phyloP scores from a whole-genome alignment of 176 grass and related monocot genomes.

The Eragrostis nindensis region DNA sequence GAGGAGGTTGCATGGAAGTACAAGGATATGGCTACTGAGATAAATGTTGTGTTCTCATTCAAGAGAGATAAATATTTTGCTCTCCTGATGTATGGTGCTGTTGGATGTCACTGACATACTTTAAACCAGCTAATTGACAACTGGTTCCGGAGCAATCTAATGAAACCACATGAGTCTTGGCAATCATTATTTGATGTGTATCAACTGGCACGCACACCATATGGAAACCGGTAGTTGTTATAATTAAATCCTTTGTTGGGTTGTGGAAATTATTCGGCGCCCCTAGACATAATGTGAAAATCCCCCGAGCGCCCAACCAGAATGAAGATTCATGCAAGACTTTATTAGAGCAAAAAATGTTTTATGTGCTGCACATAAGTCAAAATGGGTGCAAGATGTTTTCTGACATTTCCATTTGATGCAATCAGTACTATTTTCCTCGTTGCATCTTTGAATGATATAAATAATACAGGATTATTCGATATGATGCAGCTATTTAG shows the following conservation, averaged over 20 bases:
- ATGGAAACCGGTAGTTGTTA: neutral
- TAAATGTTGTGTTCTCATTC: neutral
- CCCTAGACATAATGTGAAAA: neutral
- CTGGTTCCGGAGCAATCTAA: neutral
- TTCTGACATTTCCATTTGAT: slow-evolving; percentile 10
- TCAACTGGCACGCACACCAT: neutral
- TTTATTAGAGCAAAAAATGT: neutral
- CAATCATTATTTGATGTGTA: neutral
- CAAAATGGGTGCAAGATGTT: neutral
- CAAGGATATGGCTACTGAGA: neutral
- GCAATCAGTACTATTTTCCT: neutral
- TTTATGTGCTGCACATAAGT: neutral
- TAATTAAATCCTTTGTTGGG: neutral
- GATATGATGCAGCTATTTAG: slow-evolving; percentile 72
- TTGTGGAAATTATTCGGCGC: neutral
- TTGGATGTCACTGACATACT: neutral
- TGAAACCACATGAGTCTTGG: neutral
- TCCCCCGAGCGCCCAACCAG: neutral
- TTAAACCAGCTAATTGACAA: neutral
- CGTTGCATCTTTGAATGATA: slow-evolving; percentile 11
- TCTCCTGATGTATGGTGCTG: neutral
- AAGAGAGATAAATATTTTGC: neutral
- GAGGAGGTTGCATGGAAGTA: neutral
- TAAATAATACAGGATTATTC: slow-evolving; percentile 16
- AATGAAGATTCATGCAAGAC: neutral